Conservation (phyloP, 352 stramenopile species). For the Globisporangium mamillatum region DNA sequence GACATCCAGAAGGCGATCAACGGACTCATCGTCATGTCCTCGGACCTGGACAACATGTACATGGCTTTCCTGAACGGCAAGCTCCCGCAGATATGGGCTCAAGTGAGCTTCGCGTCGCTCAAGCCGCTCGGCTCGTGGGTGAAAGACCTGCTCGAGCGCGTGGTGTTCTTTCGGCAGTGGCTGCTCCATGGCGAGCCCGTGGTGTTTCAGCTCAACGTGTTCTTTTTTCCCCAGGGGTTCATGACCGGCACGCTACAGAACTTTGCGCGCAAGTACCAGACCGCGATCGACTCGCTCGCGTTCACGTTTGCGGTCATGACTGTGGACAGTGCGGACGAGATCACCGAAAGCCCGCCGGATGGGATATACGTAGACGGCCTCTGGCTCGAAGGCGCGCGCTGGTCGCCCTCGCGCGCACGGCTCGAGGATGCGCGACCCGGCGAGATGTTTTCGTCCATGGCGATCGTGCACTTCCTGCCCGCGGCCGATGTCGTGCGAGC, state of each 20-base stretch:
- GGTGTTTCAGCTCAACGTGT: slow-evolving; percentile 90
- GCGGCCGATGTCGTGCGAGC: slow-evolving; percentile 69
- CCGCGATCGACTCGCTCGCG: slow-evolving; percentile 92
- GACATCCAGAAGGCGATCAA: slow-evolving; percentile 85
- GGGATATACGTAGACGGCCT: slow-evolving; percentile 93
- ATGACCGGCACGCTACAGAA: slow-evolving; percentile 95
- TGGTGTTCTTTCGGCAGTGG: slow-evolving; percentile 92
- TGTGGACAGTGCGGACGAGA: slow-evolving; percentile 47
- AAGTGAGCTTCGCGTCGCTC: slow-evolving; percentile 90
- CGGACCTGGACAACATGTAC: slow-evolving; percentile 96
- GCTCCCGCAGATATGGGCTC: slow-evolving; percentile 86
- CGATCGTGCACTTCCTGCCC: slow-evolving; percentile 89
- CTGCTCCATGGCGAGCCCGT: slow-evolving; percentile 88
- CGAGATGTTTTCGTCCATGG: slow-evolving; percentile 92
- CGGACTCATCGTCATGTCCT: slow-evolving; percentile 92
- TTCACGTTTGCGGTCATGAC: slow-evolving; percentile 90
- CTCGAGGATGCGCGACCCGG: slow-evolving; percentile 86
- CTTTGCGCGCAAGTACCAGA: slow-evolving; percentile 93
- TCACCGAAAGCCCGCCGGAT: slow-evolving; percentile 73
- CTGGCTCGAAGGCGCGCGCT: slow-evolving; percentile 87
- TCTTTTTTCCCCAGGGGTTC: slow-evolving; percentile 96
- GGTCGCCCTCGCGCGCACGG: slow-evolving; percentile 56
- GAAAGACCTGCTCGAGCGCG: slow-evolving; percentile 83
- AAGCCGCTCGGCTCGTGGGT: slow-evolving; percentile 93
- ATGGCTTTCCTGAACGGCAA: slow-evolving; percentile 90